These are phyloP conservation scores for Dactylellina cionopaga DNA, from an alignment of 2,329 filamentous ascomycete species.

Conservation along the genomic window DNA sequence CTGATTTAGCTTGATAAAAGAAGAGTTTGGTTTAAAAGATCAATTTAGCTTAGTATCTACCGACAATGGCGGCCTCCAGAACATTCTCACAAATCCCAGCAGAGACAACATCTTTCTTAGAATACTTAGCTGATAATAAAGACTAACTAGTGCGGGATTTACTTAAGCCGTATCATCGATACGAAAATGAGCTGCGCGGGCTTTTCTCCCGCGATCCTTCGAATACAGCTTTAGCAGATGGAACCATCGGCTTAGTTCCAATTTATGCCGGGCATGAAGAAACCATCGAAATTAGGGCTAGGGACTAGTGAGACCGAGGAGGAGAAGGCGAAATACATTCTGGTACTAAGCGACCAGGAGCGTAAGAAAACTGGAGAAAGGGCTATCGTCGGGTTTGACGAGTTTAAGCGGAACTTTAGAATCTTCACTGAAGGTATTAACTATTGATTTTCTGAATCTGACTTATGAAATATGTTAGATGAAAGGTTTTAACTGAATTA, in stretches of 20 bases:
- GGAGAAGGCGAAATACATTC: constrained; percentile 72
- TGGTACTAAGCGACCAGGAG: constrained; percentile 71
- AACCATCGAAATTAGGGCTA: constrained; percentile 71
- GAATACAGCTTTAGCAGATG: constrained; percentile 59
- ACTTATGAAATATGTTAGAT: too few relatives aligned
- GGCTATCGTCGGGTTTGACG: constrained; percentile 74
- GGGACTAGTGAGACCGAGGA: constrained; percentile 69
- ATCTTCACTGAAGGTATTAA: constrained; percentile 78
- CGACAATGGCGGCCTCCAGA: too few relatives aligned
- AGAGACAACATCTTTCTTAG: constrained; percentile 58
- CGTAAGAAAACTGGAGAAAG: constrained; percentile 72
- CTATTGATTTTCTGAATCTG: too few relatives aligned
- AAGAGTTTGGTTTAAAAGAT: too few relatives aligned
- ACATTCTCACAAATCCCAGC: too few relatives aligned
- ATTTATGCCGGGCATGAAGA: constrained; percentile 69
- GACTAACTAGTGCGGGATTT: constrained; percentile 67
- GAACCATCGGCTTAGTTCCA: constrained; percentile 72
- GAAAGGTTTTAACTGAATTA: not conserved
- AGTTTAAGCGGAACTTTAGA: constrained; percentile 81
- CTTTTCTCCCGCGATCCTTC: constrained; percentile 74
- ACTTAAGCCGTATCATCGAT: constrained; percentile 73
- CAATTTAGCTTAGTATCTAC: too few relatives aligned
- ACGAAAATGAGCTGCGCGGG: constrained; percentile 73
- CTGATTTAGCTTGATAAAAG: too few relatives aligned
- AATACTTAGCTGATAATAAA: constrained; percentile 67